Base-by-base conservation (phyloP, 129 eudicot genomes). In the Saussurea involucrata region DNA sequence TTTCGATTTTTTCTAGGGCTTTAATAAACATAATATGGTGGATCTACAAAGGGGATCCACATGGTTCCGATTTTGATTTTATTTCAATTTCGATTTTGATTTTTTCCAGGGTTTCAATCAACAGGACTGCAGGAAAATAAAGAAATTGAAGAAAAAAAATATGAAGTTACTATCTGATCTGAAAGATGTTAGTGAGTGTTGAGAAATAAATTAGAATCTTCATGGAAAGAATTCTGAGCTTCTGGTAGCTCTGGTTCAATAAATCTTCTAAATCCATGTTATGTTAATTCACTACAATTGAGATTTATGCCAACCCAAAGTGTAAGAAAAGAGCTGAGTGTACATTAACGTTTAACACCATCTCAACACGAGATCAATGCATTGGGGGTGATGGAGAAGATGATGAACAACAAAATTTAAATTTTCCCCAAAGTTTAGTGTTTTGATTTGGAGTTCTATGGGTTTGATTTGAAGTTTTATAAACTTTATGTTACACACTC, bases 161-260 rank as follows among this genome's bases (percentile, higher is more conserved):
- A 83, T n/a, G 83, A 87, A 82, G 73, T 87, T 93, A 17, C 68
- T 85, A 74, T 86, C 96, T 68, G 96, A 86, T 84, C 84, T 89
- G 6, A 93, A 89, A 76, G 89, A 88, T 68, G 57, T 61, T 60
- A 88, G 88, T 13, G 90, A 83, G 71, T 79, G 66, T 71, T 82
- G 40, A 77, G 77, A 49, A 80, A 73, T 73, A 88, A 76, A 22
- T 66, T 12, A 82, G 89, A 85, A 73, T 89, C 95, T 57, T 82
- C 88, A 55, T 85, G 86, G 2, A 92, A 89, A 76, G 95, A 92
- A 24, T 85, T 82, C 74, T 77, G 20, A 22, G 80, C 75, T 28
- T 87, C 88, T 13, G 75, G 71, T 73, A 63, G 31, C 72, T 77
- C 84, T 5, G 77, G 44, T 53, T 71, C 82, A 4, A 87, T 72